Percentiles rank a stretch among this genome's conserved stretches.
These are phyloP conservation scores for Exophiala sp. DNA, from an alignment of 2,329 filamentous ascomycete genomes.

Conservation along the genomic window DNA sequence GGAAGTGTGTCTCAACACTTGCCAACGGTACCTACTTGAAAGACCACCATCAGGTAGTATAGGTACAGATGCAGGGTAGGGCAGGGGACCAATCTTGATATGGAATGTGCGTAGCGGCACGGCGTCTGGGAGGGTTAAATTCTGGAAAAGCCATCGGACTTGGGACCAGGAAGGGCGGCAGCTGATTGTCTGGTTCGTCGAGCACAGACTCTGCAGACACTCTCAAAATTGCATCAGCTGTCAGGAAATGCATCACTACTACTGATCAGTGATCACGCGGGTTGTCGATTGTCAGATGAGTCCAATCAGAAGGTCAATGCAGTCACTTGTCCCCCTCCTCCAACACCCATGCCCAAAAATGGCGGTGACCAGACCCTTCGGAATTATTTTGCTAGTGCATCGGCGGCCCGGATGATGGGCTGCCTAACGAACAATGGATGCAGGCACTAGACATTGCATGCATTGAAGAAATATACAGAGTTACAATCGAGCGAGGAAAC, in stretches of 20 bases:
- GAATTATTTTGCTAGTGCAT: no score
- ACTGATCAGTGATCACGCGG: background rate
- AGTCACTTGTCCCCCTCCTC: no score
- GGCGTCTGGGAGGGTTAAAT: background rate
- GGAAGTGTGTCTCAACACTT: no score
- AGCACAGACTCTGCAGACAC: background rate
- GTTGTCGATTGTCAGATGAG: background rate
- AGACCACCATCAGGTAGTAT: background rate
- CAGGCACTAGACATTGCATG: no score
- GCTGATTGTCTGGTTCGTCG: conserved; percentile 5
- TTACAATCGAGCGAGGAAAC: no score
- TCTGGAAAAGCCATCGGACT: conserved; percentile 2
- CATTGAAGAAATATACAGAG: no score
- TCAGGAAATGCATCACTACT: background rate
- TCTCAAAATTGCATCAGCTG: conserved; percentile 3
- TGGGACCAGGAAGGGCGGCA: background rate
- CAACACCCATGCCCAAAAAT: no score
- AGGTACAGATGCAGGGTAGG: background rate
- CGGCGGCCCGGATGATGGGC: no score
- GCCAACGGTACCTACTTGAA: no score
- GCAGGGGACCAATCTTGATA: background rate
- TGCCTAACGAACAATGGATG: no score
- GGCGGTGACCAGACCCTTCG: no score
- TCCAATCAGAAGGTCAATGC: background rate
- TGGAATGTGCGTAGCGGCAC: background rate